Evolutionary conservation across 306 rosid genomes (phyloP), one percentile per base, ranked within the genome.

Genomic region (Prunus dulcis): DNA sequence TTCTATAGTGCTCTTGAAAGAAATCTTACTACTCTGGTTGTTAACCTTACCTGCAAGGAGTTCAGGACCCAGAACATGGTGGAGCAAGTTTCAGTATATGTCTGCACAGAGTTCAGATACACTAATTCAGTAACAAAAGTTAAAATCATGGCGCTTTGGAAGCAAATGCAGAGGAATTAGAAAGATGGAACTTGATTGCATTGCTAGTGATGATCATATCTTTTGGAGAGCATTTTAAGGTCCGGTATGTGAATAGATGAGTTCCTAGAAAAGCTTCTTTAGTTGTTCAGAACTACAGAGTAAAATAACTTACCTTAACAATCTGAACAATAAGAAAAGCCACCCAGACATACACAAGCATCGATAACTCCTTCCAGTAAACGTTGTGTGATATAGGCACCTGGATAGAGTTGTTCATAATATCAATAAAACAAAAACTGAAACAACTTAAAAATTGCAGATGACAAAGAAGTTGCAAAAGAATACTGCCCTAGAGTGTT

Each of bases 281-380:
- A 13, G 64, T 67, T 62, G 61, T 61, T 25, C 47, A 50, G 52
- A 51, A 17, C 57, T 30, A 17, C 69, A 45, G 65, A 80, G 38
- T 64, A 14, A 60, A 49, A 57, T 18, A 58, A 52, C 66, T 83
- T 73, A 89, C 97, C 91, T 91, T 91, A n/a, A 88, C 76, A 67
- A 91, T 85, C 90, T 91, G 97, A 68, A 91, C 86, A 81, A 80
- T 46, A 32, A 91, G 95, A 78, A 89, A 91, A 72, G 87, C 95
- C 64, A 89, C 87, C 97, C 97, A 91, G 46, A 91, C 97, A 77
- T 79, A 91, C 74, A 86, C 22, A 70, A 91, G 95, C 70, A 88
- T 65, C 73, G 64, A 57, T 77, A 84, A 30, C 82, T 92, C 97
- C 76, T 92, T 92, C 97, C 93, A 92, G 41, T 73, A 64, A 55